phyloP scores from a whole-genome alignment of 371 early-diverging fungal genomes.

The Mucor plumbeus region DNA sequence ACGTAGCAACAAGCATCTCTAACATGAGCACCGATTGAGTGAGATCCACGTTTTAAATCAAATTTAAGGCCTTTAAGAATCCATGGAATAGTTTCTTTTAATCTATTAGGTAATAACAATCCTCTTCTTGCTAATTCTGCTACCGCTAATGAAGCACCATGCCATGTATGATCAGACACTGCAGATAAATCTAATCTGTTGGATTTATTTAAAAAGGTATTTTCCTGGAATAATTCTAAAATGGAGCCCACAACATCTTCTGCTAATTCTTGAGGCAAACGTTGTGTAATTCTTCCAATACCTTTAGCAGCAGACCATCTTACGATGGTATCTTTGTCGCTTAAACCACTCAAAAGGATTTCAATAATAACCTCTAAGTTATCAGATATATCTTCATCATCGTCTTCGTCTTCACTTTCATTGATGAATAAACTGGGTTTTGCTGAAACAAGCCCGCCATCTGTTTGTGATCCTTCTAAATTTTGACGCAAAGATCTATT shows the following conservation, averaged over 20 bases:
- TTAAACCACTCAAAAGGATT: conserved; percentile 78
- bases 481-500: conserved; percentile 57
- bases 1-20: conserved; percentile 97
- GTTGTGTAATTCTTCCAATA: conserved; percentile 83
- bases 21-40: conserved; percentile 93
- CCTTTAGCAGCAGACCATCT: conserved; percentile 98
- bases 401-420: conserved; percentile 47
- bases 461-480: conserved; percentile 31
- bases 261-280: conserved; percentile 81
- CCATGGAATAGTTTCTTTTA: conserved; percentile 81
- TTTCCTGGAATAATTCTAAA: conserved; percentile 76
- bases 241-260: conserved; percentile 82
- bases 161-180: conserved; percentile 92
- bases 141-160: conserved; percentile 91
- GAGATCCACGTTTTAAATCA: conserved; percentile 85
- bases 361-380: conserved; percentile 79
- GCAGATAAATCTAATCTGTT: conserved; percentile 71
- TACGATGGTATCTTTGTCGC: conserved; percentile 93
- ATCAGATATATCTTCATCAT: conserved; percentile 70
- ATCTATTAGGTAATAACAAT: conserved; percentile 70
- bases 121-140: conserved; percentile 93
- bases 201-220: conserved; percentile 45
- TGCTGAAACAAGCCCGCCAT: conserved; percentile 8
- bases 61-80: conserved; percentile 80
- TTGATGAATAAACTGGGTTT: neutral